phyloP scores from a whole-genome alignment of 1,284 basidiomycete species.

The Meripilus lineatus region DNA sequence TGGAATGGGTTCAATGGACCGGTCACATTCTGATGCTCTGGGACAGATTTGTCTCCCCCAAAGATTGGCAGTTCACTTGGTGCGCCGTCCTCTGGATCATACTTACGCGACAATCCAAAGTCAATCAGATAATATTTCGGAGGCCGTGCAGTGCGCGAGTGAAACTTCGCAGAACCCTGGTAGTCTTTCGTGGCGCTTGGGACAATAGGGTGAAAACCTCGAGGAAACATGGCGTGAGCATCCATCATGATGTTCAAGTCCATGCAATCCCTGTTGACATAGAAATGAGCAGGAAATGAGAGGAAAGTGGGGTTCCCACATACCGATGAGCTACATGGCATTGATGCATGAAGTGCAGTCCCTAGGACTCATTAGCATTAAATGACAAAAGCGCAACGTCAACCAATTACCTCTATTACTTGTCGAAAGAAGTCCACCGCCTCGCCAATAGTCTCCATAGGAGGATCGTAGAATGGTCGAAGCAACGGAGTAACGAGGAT shows the following conservation, averaged over 20 bases:
- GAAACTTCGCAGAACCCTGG: conserved; percentile 19
- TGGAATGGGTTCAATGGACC: conserved; percentile 22
- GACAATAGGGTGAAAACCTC: conserved; percentile 23
- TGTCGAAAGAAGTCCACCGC: no score
- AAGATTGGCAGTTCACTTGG: conserved; percentile 12
- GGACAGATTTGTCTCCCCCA: conserved; percentile 19
- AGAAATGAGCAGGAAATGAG: conserved; percentile 14
- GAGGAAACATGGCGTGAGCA: conserved; percentile 22
- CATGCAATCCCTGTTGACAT: conserved; percentile 6
- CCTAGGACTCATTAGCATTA: conserved; percentile 30
- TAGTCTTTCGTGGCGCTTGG: conserved; percentile 13
- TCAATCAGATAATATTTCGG: conserved; percentile 31
- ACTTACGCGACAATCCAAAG: conserved; percentile 32
- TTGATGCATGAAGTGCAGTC: no score
- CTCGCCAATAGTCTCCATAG: conserved; percentile 12
- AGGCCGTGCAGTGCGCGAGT: conserved; percentile 24
- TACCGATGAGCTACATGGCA: conserved; percentile 15
- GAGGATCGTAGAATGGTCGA: conserved; percentile 7
- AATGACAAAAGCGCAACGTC: conserved; percentile 11
- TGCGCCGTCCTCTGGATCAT: conserved; percentile 4
- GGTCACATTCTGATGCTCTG: conserved; percentile 22
- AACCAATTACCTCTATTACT: conserved; percentile 14
- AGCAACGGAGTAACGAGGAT: background rate
- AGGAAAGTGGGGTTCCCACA: conserved; percentile 5
- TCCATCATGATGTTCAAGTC: conserved; percentile 37